Evolutionary conservation across 2,329 filamentous ascomycete species (phyloP), one percentile per base, ranked within the genome.

Genomic region (Ophiosphaerella narmari): DNA sequence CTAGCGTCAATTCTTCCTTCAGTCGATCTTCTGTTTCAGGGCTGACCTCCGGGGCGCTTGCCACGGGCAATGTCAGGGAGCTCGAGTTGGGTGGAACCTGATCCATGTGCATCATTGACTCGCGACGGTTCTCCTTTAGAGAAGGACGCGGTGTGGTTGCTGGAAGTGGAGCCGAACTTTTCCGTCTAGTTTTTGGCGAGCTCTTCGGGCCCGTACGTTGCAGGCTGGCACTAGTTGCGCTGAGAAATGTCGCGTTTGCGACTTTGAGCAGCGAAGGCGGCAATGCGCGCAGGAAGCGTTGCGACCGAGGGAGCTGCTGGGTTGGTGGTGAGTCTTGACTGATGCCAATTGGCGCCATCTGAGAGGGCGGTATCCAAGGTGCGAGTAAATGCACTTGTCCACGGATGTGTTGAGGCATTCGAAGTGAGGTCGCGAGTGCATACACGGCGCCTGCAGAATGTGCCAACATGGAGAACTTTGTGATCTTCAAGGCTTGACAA

Each of bases 371-470:
- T 39, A 99, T 97, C 94, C 91, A 97, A 0, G 94, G 94, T 0
- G 94, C 93, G 7, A 99, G 82, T 2, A 99, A 83, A 73, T 99
- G 94, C 47, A 99, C 94, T 45, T 91, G 88, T 16, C 94, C 94
- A 5, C 92, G 88, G 54, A 99, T 95, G 67, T 97, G 90, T 65
- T 97, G 92, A 4, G 94, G 94, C 84, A 99, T 96, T 38, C 94
- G 89, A 38, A 99, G 80, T 0, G 94, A 94, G 0, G 94, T 97
- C 0, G 94, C 94, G 14, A 99, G 82, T 2, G 94, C 94, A 68
- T 99, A 99, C 44, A 99, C 96, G n/a, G 94, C 93, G 13, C 94
- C 94, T 1, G 94, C 94, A 0, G 93, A 97, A 73, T 99, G 94
- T 2, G 94, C 94, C 1, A 99, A 82, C 16, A 99, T 89, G 6